These are phyloP conservation scores for Cerioporus squamosus DNA, from an alignment of 1,284 basidiomycete species.

Conservation along the genomic window DNA sequence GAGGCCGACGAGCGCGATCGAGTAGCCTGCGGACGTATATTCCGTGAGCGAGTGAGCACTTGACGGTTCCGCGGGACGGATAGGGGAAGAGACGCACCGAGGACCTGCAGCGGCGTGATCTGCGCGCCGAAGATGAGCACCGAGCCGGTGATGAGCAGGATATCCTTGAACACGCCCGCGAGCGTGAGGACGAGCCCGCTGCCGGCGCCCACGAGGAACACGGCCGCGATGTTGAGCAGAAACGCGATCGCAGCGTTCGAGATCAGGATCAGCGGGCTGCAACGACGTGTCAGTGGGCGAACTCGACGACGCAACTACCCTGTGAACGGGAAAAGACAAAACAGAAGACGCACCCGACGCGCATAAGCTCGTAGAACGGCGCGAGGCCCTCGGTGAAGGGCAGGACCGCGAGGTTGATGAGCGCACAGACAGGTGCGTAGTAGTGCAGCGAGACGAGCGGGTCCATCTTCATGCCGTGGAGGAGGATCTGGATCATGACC, in stretches of 20 bases:
- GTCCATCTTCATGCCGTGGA: conserved; percentile 98
- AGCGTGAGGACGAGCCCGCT: conserved; percentile 91
- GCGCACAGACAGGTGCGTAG: conserved; percentile 94
- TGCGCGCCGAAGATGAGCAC: conserved; percentile 82
- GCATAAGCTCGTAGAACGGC: conserved; percentile 79
- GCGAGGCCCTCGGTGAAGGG: conserved; percentile 91
- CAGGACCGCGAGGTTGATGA: conserved; percentile 84
- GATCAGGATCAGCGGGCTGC: conserved; percentile 73
- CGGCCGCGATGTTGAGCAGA: conserved; percentile 90
- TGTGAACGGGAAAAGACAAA: not conserved
- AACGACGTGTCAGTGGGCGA: not conserved
- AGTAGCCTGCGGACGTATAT: conserved; percentile 63
- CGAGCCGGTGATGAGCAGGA: conserved; percentile 89
- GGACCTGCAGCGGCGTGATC: conserved; percentile 85
- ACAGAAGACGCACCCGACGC: conserved; percentile 49
- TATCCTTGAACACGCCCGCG: conserved; percentile 95
- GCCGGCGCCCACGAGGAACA: conserved; percentile 91
- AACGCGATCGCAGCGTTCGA: conserved; percentile 91
- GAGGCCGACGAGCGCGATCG: conserved; percentile 81
- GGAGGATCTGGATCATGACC: conserved; percentile 95
- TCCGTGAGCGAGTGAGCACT: not conserved
- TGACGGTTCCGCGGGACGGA: not conserved
- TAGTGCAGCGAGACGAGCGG: conserved; percentile 96
- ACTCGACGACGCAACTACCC: not conserved
- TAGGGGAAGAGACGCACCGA: conserved; percentile 57